Evolutionary conservation across 2,329 filamentous ascomycete genomes (phyloP).

Genomic region (Chrysoporthe puriensis): DNA sequence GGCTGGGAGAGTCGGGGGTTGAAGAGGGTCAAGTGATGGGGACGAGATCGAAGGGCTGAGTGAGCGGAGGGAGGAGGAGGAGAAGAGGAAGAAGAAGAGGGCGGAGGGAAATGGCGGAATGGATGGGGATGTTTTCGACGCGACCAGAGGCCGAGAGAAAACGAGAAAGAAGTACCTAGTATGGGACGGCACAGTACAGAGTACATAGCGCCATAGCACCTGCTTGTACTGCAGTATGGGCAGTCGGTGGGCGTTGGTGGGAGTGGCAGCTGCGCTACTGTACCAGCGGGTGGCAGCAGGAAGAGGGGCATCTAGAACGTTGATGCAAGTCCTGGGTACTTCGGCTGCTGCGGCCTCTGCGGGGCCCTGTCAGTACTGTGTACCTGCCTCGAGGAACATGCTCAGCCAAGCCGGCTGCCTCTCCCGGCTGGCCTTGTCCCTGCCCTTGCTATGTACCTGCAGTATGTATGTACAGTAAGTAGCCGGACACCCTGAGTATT

Average conservation of each 20-base stretch:
- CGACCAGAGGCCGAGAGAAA: constrained; percentile 16
- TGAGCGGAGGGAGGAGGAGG: constrained; percentile 25
- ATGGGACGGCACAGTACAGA: background rate
- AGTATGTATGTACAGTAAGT: background rate
- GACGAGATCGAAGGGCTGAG: constrained; percentile 19
- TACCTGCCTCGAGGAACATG: background rate
- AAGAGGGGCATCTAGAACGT: background rate
- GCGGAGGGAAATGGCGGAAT: constrained; percentile 28
- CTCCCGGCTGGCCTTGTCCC: constrained; percentile 10
- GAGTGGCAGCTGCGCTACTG: constrained; percentile 23
- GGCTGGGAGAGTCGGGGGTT: constrained; percentile 12
- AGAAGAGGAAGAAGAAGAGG: constrained; percentile 18
- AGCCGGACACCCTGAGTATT: background rate
- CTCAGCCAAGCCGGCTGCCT: constrained; percentile 3
- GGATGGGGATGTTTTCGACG: constrained; percentile 27
- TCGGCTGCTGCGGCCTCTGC: background rate
- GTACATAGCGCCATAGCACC: background rate
- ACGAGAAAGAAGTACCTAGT: constrained; percentile 28
- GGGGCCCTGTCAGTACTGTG: background rate
- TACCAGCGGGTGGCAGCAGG: constrained; percentile 1
- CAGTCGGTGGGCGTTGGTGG: constrained; percentile 31
- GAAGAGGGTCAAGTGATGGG: constrained; percentile 16
- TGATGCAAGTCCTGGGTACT: background rate
- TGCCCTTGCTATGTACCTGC: background rate
- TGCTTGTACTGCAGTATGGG: constrained; percentile 4